Evolutionary conservation across 305 asterid genomes (phyloP).

Genomic region (Solanum hybrid): DNA sequence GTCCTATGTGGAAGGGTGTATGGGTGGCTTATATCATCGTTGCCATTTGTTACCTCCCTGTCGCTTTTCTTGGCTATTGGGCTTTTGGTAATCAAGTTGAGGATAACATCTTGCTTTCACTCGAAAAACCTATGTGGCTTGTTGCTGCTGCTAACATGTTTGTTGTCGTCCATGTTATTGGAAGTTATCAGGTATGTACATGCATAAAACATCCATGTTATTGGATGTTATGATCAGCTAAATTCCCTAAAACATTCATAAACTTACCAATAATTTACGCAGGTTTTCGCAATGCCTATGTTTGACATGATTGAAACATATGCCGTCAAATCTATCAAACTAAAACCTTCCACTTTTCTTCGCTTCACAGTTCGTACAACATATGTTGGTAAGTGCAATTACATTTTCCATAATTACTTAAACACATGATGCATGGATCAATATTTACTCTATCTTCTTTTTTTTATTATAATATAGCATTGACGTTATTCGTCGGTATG

Average conservation of each 20-base stretch:
- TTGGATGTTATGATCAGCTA: too few relatives aligned
- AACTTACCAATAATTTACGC: not conserved
- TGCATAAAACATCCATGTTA: not conserved
- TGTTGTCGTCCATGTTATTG: slow-evolving; percentile 61
- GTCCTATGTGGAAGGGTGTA: slow-evolving; percentile 74
- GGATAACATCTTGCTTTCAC: slow-evolving; percentile 47
- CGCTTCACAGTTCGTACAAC: slow-evolving; percentile 32
- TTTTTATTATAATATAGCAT: slow-evolving; percentile 12
- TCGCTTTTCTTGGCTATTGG: slow-evolving; percentile 50
- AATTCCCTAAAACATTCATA: not conserved
- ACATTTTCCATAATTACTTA: not conserved
- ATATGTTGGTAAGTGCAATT: slow-evolving; percentile 40
- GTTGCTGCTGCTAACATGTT: slow-evolving; percentile 49
- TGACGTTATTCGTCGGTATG: slow-evolving; percentile 42
- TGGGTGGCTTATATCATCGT: slow-evolving; percentile 41
- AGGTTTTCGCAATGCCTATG: slow-evolving; percentile 56
- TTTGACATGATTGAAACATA: slow-evolving; percentile 52
- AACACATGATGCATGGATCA: not conserved
- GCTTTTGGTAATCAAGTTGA: slow-evolving; percentile 47
- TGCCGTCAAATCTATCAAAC: slow-evolving; percentile 29
- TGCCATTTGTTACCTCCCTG: slow-evolving; percentile 56
- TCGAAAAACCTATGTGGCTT: slow-evolving; percentile 54
- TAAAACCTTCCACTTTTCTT: slow-evolving; percentile 28
- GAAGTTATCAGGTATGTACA: slow-evolving; percentile 51
- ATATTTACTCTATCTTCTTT: not conserved